Evolutionary conservation across 2,329 filamentous ascomycete species (phyloP), one percentile per base, ranked within the genome.

Genomic region (Stemphylium vesicarium): DNA sequence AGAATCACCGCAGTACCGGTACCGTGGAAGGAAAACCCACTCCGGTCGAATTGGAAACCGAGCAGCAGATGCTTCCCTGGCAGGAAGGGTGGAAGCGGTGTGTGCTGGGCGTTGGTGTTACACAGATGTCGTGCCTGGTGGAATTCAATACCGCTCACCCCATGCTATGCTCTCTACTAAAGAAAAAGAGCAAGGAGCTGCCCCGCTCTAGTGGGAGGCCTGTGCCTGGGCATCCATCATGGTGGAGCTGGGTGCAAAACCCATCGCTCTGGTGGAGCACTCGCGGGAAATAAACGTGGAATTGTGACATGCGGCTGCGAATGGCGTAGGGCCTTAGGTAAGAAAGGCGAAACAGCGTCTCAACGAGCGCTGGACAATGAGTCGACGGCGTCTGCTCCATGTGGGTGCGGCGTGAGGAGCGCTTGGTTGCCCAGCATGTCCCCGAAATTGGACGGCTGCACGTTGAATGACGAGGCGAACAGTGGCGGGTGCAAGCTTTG

Each of bases 61-160:
- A 35, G 31, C 8, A 10, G 24, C 42, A 39, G 32, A 41, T 32
- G 12, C 18, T 16, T 50, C 55, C 49, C 55, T 62, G 59, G 16
- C 26, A 29, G 5, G 26, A 29, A 7, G 9, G 11, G 60, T 52
- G 61, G 57, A 49, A 70, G 70, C 66, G 69, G 70, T 72, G 68
- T 65, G 65, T 54, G 57, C 45, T 64, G 60, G 57, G 59, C 53
- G 62, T 58, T 47, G 52, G 50, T 43, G 68, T 70, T 60, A 40
- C 62, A 68, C 67, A 57, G 56, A 66, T 59, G 70, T 57, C 52
- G 69, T 71, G 63, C 60, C 51, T 33, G 50, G 69, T 67, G 62
- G 59, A 61, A 66, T 69, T 3, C 69, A 72, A 72, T 68, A 69
- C 59, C 59, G 55, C 57, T 59, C 48, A 26, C 42, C 33, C 36